A percentile compares a stretch with the other conserved stretches of the same genome.
phyloP scores from a whole-genome alignment of 2,329 filamentous ascomycete species.

The Septoria petroselini region DNA sequence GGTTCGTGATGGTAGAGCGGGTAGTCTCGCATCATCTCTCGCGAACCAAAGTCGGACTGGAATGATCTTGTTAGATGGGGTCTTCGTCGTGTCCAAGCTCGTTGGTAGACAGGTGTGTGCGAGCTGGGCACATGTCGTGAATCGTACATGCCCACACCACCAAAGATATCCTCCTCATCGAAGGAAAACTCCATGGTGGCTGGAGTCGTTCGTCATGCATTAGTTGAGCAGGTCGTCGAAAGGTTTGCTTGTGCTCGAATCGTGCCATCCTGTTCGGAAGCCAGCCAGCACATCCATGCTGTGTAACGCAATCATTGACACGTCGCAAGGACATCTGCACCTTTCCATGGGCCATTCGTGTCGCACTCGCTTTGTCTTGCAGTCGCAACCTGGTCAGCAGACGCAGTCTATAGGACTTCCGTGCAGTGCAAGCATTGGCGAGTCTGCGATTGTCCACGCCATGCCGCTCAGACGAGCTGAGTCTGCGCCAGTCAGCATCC shows the following conservation, averaged over 20 bases:
- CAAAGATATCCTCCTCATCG: conserved; percentile 13
- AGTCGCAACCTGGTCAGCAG: conserved; percentile 12
- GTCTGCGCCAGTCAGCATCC: conserved; percentile 3
- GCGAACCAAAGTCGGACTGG: not conserved
- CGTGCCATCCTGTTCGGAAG: not conserved
- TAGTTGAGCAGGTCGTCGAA: not conserved
- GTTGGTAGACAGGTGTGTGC: not conserved
- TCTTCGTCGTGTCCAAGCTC: conserved; percentile 9
- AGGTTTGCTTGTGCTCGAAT: conserved; percentile 8
- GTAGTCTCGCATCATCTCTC: conserved; percentile 15
- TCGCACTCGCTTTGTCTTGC: conserved; percentile 9
- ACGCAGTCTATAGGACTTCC: not conserved
- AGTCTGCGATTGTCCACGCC: conserved; percentile 5
- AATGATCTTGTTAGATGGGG: conserved; percentile 1
- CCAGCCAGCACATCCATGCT: conserved; percentile 3
- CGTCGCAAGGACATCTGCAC: too few relatives aligned
- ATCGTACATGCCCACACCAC: conserved; percentile 12
- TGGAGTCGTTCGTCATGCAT: not conserved
- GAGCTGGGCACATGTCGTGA: conserved; percentile 3
- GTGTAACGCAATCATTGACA: conserved; percentile 7
- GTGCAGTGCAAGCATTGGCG: not conserved
- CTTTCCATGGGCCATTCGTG: not conserved
- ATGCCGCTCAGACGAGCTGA: not conserved
- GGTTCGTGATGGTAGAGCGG: conserved; percentile 8
- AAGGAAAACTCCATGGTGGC: not conserved